phyloP scores from a whole-genome alignment of 2,329 filamentous ascomycete species.

The Ceratocystis diversiconidia region DNA sequence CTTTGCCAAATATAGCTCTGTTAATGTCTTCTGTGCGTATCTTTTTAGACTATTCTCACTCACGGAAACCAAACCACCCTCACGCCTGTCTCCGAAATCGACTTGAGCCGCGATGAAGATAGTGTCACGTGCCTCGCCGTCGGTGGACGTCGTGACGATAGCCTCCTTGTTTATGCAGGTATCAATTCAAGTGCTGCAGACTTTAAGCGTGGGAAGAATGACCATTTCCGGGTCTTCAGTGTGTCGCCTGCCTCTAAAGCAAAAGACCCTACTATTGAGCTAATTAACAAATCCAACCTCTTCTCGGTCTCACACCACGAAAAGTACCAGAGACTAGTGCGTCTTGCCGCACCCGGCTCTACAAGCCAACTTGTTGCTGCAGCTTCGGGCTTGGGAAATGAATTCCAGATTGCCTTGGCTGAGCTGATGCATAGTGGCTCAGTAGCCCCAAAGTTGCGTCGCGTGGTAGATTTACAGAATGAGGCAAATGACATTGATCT shows the following conservation, averaged over 20 bases:
- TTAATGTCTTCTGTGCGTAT: neutral
- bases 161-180: constrained; percentile 49
- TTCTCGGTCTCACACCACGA: constrained; percentile 38
- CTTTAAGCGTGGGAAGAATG: constrained; percentile 61
- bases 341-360: constrained; percentile 38
- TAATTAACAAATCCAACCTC: constrained; percentile 38
- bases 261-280: constrained; percentile 25
- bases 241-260: constrained; percentile 29
- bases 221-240: constrained; percentile 67
- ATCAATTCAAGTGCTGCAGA: constrained; percentile 69
- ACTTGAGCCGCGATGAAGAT: constrained; percentile 73
- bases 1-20: neutral
- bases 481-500: constrained; percentile 59
- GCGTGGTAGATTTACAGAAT: constrained; percentile 35
- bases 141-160: constrained; percentile 43
- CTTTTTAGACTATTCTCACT: constrained; percentile 52
- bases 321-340: constrained; percentile 45
- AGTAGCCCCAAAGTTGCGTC: constrained; percentile 31
- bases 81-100: constrained; percentile 53
- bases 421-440: constrained; percentile 43
- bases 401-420: constrained; percentile 70
- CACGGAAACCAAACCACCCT: constrained; percentile 50
- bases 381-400: constrained; percentile 61
- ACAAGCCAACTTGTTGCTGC: constrained; percentile 57
- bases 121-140: constrained; percentile 72